Conservation (phyloP, 2,329 filamentous ascomycete species). For the Colletotrichum sidae region DNA sequence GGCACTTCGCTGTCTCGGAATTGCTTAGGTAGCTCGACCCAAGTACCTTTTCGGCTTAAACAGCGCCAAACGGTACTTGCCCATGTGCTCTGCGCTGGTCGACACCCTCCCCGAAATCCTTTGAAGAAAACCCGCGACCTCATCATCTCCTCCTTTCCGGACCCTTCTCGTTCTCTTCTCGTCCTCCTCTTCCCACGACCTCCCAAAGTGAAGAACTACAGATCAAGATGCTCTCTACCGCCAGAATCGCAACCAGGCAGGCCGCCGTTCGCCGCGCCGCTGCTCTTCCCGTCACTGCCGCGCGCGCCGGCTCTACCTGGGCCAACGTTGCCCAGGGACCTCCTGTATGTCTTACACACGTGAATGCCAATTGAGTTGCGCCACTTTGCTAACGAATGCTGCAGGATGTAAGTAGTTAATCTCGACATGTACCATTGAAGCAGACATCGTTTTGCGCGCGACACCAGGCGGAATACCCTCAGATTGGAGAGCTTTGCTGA, state of each 20-base stretch:
- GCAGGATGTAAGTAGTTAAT: conserved; percentile 51
- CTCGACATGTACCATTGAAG: not conserved
- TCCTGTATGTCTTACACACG: conserved; percentile 74
- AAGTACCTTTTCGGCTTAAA: not conserved
- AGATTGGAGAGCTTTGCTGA: conserved; percentile 32
- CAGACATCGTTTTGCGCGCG: too few relatives aligned
- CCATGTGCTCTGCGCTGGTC: conserved; percentile 4
- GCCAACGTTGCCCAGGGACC: conserved; percentile 91
- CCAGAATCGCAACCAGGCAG: conserved; percentile 39
- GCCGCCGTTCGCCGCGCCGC: conserved; percentile 37
- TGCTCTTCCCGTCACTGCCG: conserved; percentile 36
- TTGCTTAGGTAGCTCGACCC: conserved; percentile 16
- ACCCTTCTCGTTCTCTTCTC: not conserved
- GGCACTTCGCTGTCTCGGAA: conserved; percentile 37
- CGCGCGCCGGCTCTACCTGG: conserved; percentile 80
- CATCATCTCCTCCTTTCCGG: not conserved
- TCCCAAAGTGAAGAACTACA: not conserved
- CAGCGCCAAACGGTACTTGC: too few relatives aligned
- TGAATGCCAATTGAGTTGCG: conserved; percentile 41
- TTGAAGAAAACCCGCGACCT: conserved; percentile 1
- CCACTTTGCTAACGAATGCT: conserved; percentile 45
- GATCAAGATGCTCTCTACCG: conserved; percentile 36
- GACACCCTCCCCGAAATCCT: conserved; percentile 13
- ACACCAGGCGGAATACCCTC: too few relatives aligned
- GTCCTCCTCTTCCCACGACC: not conserved